A percentile compares a stretch with the other conserved stretches of the same genome.
phyloP scores from a whole-genome alignment of 2,329 filamentous ascomycete genomes.

The Harringtonia lauricola region DNA sequence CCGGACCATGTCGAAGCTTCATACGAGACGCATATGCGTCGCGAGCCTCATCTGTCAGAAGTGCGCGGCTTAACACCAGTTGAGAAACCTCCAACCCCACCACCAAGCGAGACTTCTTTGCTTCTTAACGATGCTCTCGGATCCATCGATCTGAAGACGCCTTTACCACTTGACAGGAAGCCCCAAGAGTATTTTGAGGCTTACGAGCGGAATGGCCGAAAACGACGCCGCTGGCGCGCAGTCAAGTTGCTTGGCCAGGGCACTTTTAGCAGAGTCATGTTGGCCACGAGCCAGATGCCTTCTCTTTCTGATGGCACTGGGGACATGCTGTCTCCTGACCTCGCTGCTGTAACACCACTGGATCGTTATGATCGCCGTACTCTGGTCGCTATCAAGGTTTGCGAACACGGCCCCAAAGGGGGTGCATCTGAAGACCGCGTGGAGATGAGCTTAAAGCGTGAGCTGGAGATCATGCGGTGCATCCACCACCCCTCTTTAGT shows the following conservation, averaged over 20 bases:
- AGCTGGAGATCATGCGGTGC: slow-evolving; percentile 84
- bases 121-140: slow-evolving; percentile 28
- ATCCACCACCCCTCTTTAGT: slow-evolving; percentile 85
- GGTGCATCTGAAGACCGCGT: slow-evolving; percentile 88
- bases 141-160: slow-evolving; percentile 28
- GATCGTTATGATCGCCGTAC: slow-evolving; percentile 51
- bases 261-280: slow-evolving; percentile 88
- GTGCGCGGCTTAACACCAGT: slow-evolving; percentile 60
- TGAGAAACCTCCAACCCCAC: slow-evolving; percentile 66
- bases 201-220: slow-evolving; percentile 52
- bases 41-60: slow-evolving; percentile 72
- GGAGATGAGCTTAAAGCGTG: slow-evolving; percentile 85
- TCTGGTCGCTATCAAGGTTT: slow-evolving; percentile 88
- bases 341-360: slow-evolving; percentile 16
- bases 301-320: slow-evolving; percentile 28
- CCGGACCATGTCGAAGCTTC: neutral
- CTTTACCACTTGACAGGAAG: slow-evolving; percentile 25
- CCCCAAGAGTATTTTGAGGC: slow-evolving; percentile 59
- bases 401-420: slow-evolving; percentile 87
- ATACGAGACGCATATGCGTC: slow-evolving; percentile 37
- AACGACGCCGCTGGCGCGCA: slow-evolving; percentile 67
- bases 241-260: slow-evolving; percentile 78
- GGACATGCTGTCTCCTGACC: slow-evolving; percentile 22
- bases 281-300: slow-evolving; percentile 69
- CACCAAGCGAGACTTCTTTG: slow-evolving; percentile 61